Evolutionary conservation across 2,329 filamentous ascomycete genomes (phyloP), one percentile per base, ranked within the genome.

Genomic region (Aspergillus neoniger): DNA sequence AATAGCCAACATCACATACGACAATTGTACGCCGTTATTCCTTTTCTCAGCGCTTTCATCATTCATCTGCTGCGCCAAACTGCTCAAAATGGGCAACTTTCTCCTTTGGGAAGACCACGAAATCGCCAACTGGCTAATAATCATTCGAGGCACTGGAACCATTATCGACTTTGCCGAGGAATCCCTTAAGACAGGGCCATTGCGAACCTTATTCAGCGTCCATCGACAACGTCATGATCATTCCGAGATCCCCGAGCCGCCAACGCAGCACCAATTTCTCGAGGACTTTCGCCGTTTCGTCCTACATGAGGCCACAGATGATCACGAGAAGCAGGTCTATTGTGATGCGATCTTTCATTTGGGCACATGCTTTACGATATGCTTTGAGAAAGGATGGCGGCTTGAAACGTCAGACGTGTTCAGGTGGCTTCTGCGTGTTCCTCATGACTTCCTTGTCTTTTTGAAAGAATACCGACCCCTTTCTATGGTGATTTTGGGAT

Each of bases 11-110:
- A 58, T 78, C 9, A 72, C 62, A 3, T 59, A 69, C 12, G 67
- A 77, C 1, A 77, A 77, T 25, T 74, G 72, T 44, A 66, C 71
- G 1, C 71, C 73, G 0, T 64, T 81, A 2, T 78, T 76, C 60
- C 63, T 78, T 32, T 80, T 80, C 60, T 77, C 78, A 21, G 69
- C 71, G 2, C 41, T 80, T 6, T 77, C 76, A 0, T 70, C 72
- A 4, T 71, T 76, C 30, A 74, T 78, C 61, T 67, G 75, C 1
- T 71, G 79, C 25, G 77, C 72, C 5, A 72, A 69, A 41, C 75
- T 74, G 1, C 73, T 72, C 17, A 68, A 71, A 39, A 62, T 70
- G 3, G 70, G 69, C 9, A 73, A 79, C 36, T 72, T 79, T 23
- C 67, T 80, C 3, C 64, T 77, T 15, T 66, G 75, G 38, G 67